Conservation (phyloP, 2,329 filamentous ascomycete genomes). For the Pyrenophora seminiperda region DNA sequence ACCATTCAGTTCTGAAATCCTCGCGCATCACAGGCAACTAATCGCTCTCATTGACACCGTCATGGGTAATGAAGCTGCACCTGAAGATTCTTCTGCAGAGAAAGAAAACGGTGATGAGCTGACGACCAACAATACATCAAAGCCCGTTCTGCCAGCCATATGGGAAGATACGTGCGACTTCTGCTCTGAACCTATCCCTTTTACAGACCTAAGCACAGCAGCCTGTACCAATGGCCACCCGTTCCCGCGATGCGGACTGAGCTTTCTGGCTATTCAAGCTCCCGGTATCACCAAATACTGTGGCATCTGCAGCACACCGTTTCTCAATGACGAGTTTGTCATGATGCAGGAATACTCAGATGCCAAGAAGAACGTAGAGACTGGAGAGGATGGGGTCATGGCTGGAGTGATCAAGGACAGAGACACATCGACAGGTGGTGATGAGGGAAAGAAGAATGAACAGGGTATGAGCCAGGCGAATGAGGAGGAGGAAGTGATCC, state of each 20-base stretch:
- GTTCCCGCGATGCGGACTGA: constrained; percentile 60
- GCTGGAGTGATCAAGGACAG: not conserved
- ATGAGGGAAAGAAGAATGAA: not conserved
- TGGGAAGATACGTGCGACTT: constrained; percentile 58
- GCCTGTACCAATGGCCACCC: constrained; percentile 59
- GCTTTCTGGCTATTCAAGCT: constrained; percentile 61
- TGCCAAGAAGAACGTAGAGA: not conserved
- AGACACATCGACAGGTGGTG: not conserved
- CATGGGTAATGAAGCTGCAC: constrained; percentile 3
- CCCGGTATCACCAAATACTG: constrained; percentile 61
- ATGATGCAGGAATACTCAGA: constrained; percentile 25
- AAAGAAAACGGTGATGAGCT: not conserved
- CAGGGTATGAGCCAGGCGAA: not conserved
- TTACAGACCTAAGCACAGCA: constrained; percentile 55
- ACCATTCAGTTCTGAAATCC: constrained; percentile 31
- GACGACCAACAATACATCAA: not conserved
- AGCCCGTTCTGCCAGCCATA: not conserved
- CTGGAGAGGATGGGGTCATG: constrained; percentile 3
- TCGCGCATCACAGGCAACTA: constrained; percentile 26
- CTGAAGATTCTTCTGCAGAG: not conserved
- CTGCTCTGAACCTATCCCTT: constrained; percentile 55
- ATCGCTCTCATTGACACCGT: constrained; percentile 26
- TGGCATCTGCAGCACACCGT: constrained; percentile 57
- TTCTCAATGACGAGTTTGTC: constrained; percentile 53
- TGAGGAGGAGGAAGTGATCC: not conserved